Conservation (phyloP, 306 rosid species). For the Astragalus membranaceus region DNA sequence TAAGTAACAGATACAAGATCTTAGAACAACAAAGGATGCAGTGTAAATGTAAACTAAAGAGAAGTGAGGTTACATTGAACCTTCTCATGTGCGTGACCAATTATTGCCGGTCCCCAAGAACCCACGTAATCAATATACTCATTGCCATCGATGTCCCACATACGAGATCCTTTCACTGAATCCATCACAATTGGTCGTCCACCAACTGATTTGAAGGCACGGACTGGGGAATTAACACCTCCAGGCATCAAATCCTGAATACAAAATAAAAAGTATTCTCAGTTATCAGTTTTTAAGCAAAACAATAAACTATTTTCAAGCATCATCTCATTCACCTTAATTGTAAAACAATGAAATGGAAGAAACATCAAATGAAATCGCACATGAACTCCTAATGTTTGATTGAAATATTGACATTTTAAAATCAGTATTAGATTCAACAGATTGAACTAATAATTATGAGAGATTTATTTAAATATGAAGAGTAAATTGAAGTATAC, state of each 20-base stretch:
- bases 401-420: too few relatives aligned
- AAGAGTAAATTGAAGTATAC: neutral
- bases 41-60: neutral
- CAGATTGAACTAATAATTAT: too few relatives aligned
- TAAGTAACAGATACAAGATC: neutral
- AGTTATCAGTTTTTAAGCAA: too few relatives aligned
- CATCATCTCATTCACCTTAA: too few relatives aligned
- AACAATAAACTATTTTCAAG: too few relatives aligned
- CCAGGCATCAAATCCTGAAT: constrained; percentile 74
- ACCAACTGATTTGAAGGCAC: constrained; percentile 86
- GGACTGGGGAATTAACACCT: constrained; percentile 88
- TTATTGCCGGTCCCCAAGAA: constrained; percentile 96
- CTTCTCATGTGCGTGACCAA: constrained; percentile 88
- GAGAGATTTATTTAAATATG: neutral
- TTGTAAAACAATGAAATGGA: too few relatives aligned
- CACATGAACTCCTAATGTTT: too few relatives aligned
- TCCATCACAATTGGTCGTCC: constrained; percentile 81
- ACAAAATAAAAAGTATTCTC: neutral
- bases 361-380: too few relatives aligned
- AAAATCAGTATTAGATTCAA: too few relatives aligned
- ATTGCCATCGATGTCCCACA: constrained; percentile 92
- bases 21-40: neutral
- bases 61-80: constrained; percentile 31
- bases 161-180: constrained; percentile 77
- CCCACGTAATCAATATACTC: constrained; percentile 90